Evolutionary conservation across 768 basidiomycete species (phyloP).

Genomic region (Suillus ampliporus): DNA sequence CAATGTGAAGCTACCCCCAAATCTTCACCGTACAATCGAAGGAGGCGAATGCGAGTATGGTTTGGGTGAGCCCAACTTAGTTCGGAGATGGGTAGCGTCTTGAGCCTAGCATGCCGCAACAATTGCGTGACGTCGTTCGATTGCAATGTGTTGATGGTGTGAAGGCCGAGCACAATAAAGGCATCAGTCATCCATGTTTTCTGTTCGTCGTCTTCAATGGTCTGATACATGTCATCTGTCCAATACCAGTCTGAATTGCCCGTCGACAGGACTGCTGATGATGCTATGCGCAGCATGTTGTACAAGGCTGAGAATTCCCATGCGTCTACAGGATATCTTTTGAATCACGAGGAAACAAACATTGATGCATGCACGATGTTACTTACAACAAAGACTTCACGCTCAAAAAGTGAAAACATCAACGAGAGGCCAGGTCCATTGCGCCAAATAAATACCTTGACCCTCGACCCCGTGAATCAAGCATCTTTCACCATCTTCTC

Average conservation of each 20-base stretch:
- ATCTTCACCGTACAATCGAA: slow-evolving; percentile 94
- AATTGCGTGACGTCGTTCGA: too few relatives aligned
- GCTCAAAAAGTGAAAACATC: not conserved
- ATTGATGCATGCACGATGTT: not conserved
- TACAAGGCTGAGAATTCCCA: not conserved
- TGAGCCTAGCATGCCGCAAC: slow-evolving; percentile 70
- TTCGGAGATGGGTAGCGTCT: slow-evolving; percentile 85
- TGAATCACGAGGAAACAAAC: not conserved
- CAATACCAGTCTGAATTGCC: not conserved
- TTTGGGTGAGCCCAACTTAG: slow-evolving; percentile 91
- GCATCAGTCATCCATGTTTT: too few relatives aligned
- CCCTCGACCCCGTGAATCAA: slow-evolving; percentile 24
- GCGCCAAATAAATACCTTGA: slow-evolving; percentile 3
- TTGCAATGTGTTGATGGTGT: too few relatives aligned
- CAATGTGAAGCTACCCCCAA: slow-evolving; percentile 67
- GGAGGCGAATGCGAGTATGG: slow-evolving; percentile 83
- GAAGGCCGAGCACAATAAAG: too few relatives aligned
- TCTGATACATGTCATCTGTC: not conserved
- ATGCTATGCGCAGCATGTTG: too few relatives aligned
- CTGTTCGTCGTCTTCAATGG: too few relatives aligned
- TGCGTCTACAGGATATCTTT: not conserved
- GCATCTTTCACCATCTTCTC: slow-evolving; percentile 66
- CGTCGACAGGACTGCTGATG: not conserved
- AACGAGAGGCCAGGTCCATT: not conserved
- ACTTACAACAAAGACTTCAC: not conserved